Evolutionary conservation across 805 yeast genomes (phyloP), one percentile per base, ranked within the genome.

Genomic region (Kregervanrija fluxuum): DNA sequence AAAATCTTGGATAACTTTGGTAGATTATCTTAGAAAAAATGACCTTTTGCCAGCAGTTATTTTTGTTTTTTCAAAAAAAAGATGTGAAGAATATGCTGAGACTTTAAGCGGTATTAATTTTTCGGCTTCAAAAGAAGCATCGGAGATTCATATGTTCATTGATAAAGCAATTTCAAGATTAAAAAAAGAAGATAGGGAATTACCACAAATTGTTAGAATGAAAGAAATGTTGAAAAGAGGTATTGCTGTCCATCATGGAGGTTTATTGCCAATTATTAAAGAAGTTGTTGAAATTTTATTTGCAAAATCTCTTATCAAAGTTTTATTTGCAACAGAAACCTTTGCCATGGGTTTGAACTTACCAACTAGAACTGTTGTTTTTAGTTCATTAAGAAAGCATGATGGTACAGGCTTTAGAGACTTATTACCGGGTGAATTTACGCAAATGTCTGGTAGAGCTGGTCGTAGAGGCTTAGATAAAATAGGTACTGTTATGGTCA

Each of bases 381-480:
- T 93, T 62, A 77, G 88, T 49, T 87, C 84, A 39, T 68, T 84
- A 41, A 70, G 91, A 52, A 93, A 93, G 59, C 96, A 91, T 61
- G 99, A 93, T 60, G 98, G 98, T 38, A 74, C 80, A 30, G 76
- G 77, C 0, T 80, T 87, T 64, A 75, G 99, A 64, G 77, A 83
- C 57, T 70, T 93, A 48, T 73, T 83, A 9, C 96, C 99, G 0
- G 99, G 99, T 44, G 99, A 93, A 62, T 93, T 91, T 61, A 93
- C 98, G 0, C 99, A 91, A 66, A 93, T 93, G 99, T 90, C 97
- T 0, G 99, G 99, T 38, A 77, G 99, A 64, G 99, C 99, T 0
- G 99, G 99, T 48, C 80, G 99, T 67, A 80, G 99, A 70, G 99
- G 99, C 33, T 68, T 93, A 51, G 99, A 93, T 68, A 68, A 80